Conservation (phyloP, 768 basidiomycete genomes). For the Naganishia friedmannii region DNA sequence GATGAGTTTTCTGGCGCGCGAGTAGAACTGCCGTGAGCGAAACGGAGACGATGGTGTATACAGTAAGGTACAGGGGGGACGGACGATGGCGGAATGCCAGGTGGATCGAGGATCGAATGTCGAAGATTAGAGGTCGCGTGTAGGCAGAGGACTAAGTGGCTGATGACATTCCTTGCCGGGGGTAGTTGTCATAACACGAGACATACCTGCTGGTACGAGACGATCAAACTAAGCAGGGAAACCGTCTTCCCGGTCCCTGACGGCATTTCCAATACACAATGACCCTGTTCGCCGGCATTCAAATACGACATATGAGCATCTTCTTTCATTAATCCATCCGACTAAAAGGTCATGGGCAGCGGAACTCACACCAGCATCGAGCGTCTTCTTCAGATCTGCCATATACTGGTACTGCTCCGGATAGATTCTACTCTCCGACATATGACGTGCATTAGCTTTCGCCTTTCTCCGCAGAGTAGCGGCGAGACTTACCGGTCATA, state of each 20-base stretch:
- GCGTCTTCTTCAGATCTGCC: conserved; percentile 93
- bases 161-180: not conserved
- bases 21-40: conserved; percentile 73
- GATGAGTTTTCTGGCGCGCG: conserved; percentile 85
- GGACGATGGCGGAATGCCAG: not conserved
- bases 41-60: not conserved
- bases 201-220: conserved; percentile 91
- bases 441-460: not conserved
- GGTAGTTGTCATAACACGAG: not conserved
- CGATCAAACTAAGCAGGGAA: conserved; percentile 87
- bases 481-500: conserved; percentile 51
- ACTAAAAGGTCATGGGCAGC: no score
- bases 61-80: not conserved
- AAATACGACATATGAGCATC: no score
- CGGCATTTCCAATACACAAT: conserved; percentile 99
- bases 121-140: not conserved
- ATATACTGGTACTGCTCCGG: conserved; percentile 98
- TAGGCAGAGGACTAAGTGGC: no score
- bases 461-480: not conserved
- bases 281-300: conserved; percentile 63
- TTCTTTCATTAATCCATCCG: no score
- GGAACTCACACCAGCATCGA: conserved; percentile 78
- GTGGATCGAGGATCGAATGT: not conserved
- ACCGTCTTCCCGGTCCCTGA: conserved; percentile 99
- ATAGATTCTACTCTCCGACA: conserved; percentile 22